A percentile compares a stretch with the other conserved stretches of the same genome.
Conservation (phyloP, 192 early-diverging fungal genomes). For the Backusella tarrabulga region DNA sequence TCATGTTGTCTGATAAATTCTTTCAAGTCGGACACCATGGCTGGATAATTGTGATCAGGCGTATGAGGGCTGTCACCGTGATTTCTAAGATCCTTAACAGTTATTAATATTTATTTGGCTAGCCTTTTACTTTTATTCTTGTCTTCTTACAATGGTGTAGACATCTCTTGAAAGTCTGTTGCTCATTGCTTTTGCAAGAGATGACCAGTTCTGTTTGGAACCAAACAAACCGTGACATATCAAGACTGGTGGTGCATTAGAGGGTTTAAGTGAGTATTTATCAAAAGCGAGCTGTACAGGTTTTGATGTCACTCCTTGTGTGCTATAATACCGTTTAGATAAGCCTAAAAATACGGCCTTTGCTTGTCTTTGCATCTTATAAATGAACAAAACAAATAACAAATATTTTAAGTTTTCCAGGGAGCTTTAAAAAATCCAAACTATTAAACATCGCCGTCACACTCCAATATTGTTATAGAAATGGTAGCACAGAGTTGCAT, state of each 20-base stretch:
- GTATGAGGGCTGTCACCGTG: conserved; percentile 88
- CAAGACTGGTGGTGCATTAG: conserved; percentile 46
- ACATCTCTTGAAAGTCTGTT: conserved; percentile 61
- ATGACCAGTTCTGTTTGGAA: conserved; percentile 92
- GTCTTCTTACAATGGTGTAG: conserved; percentile 54
- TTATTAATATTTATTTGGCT: background rate
- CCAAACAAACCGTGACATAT: conserved; percentile 94
- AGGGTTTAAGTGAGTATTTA: background rate
- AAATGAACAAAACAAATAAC: background rate
- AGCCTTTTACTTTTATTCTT: background rate
- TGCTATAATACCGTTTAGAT: background rate
- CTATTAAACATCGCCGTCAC: conserved; percentile 6
- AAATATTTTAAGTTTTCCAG: background rate
- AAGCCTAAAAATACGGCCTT: background rate
- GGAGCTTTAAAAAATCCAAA: background rate
- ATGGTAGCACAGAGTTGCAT: background rate
- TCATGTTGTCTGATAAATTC: conserved; percentile 64
- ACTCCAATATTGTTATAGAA: background rate
- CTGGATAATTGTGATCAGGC: conserved; percentile 60
- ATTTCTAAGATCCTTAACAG: conserved; percentile 81
- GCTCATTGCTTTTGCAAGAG: conserved; percentile 74
- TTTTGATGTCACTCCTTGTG: background rate
- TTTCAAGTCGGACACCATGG: conserved; percentile 79
- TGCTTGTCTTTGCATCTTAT: background rate
- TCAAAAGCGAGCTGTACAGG: conserved; percentile 1